A percentile compares a stretch with the other conserved stretches of the same genome.
phyloP scores from a whole-genome alignment of 2,329 filamentous ascomycete genomes.

The Aulographum hederae region DNA sequence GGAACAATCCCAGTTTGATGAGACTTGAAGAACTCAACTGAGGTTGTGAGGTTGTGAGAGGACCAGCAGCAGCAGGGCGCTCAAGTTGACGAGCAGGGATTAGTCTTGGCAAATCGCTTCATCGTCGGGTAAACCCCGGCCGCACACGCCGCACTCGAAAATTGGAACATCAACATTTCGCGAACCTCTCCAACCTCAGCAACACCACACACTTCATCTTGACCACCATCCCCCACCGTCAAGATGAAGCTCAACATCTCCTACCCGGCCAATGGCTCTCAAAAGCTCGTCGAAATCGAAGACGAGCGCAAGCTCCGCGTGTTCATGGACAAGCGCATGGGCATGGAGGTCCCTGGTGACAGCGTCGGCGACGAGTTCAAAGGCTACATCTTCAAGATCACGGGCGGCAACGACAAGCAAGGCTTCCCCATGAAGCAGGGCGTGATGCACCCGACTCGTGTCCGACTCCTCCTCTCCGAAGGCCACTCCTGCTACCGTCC shows the following conservation, averaged over 20 bases:
- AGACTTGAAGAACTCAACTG: no score
- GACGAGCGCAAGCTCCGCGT: constrained; percentile 98
- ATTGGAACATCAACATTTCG: no score
- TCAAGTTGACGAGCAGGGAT: no score
- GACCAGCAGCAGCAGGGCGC: no score
- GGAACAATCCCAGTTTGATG: no score
- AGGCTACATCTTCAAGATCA: constrained; percentile 99
- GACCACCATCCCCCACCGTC: no score
- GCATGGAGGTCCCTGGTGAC: constrained; percentile 82
- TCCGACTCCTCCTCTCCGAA: constrained; percentile 84
- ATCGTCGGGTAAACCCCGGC: no score
- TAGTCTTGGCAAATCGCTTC: no score
- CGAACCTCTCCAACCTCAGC: no score
- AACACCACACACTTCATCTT: no score
- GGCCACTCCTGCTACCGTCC: constrained; percentile 99
- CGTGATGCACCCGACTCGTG: constrained; percentile 97
- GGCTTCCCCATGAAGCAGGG: constrained; percentile 99
- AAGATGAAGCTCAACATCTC: constrained; percentile 65
- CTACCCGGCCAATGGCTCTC: constrained; percentile 98
- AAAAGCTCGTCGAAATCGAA: constrained; percentile 97
- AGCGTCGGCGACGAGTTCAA: constrained; percentile 98
- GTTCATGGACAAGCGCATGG: constrained; percentile 98
- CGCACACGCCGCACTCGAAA: no score
- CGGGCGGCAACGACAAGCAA: constrained; percentile 99
- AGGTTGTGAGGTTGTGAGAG: no score